These are phyloP conservation scores for Trichodelitschia bisporula DNA, from an alignment of 495 filamentous ascomycete species.

Conservation along the genomic window DNA sequence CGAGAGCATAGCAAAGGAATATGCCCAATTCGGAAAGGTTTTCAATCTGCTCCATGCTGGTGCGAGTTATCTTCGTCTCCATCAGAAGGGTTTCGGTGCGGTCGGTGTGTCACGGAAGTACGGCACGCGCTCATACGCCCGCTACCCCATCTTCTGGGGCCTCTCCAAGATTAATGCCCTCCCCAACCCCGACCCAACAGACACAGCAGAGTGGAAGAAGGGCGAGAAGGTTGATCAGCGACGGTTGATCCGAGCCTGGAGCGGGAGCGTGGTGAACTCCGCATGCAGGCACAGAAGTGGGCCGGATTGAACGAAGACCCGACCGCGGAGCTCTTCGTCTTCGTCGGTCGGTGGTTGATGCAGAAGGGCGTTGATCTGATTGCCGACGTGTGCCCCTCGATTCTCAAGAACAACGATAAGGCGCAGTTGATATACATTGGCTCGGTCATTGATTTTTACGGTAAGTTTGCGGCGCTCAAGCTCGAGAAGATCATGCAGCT, in stretches of 20 bases:
- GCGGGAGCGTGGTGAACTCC: conserved; percentile 26
- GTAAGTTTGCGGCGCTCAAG: conserved; percentile 54
- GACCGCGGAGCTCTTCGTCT: conserved; percentile 48
- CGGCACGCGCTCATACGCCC: conserved; percentile 45
- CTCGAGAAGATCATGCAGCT: conserved; percentile 44
- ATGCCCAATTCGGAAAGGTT: conserved; percentile 44
- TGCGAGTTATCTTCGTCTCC: conserved; percentile 47
- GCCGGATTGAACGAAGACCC: conserved; percentile 40
- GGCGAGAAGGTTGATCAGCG: conserved; percentile 25
- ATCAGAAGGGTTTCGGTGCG: conserved; percentile 51
- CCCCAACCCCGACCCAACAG: conserved; percentile 53
- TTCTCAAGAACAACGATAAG: conserved; percentile 40
- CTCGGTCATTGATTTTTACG: conserved; percentile 56
- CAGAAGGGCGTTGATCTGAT: conserved; percentile 63
- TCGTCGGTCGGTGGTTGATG: conserved; percentile 58
- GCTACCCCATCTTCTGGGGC: conserved; percentile 61
- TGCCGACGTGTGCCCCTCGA: conserved; percentile 47
- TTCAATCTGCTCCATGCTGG: conserved; percentile 53
- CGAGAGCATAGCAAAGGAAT: conserved; percentile 23
- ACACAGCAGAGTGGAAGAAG: conserved; percentile 43
- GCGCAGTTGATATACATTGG: conserved; percentile 49
- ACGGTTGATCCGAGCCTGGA: conserved; percentile 33
- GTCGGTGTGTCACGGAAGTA: conserved; percentile 57
- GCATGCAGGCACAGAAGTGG: conserved; percentile 54
- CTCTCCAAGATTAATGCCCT: conserved; percentile 43